Evolutionary conservation across 2,329 filamentous ascomycete species (phyloP).

Genomic region (Aspergillus awamori): DNA sequence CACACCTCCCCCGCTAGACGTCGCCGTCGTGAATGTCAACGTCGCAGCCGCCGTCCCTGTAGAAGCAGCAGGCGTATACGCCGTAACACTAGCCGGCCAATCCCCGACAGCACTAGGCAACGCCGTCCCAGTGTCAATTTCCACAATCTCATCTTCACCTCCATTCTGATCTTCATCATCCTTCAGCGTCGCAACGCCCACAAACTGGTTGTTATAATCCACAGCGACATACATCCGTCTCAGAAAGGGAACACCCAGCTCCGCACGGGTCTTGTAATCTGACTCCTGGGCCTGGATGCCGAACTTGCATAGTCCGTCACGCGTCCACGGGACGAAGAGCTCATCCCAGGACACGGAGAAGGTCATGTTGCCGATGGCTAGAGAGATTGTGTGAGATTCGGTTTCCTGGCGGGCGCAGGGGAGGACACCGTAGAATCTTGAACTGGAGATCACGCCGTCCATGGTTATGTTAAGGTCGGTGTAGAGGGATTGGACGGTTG

Average conservation of each 20-base stretch:
- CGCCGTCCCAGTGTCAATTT: conserved; percentile 9
- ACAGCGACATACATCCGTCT: conserved; percentile 8
- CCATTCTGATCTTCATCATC: background rate
- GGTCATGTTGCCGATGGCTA: conserved; percentile 1
- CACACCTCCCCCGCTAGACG: conserved; percentile 6
- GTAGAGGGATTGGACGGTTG: conserved; percentile 7
- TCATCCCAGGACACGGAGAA: conserved; percentile 9
- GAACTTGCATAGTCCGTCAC: background rate
- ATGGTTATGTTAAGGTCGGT: conserved; percentile 7
- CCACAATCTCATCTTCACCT: background rate
- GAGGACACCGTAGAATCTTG: background rate
- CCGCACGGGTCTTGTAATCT: background rate
- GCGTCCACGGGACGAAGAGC: background rate
- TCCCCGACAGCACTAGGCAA: conserved; percentile 9
- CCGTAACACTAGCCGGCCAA: conserved; percentile 6
- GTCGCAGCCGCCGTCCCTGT: background rate
- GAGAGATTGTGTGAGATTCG: conserved; percentile 9
- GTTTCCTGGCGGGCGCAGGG: conserved; percentile 2
- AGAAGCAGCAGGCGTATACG: conserved; percentile 10
- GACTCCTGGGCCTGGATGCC: background rate
- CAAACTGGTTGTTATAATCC: conserved; percentile 10
- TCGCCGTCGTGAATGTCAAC: background rate
- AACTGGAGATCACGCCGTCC: background rate
- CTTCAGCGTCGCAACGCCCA: conserved; percentile 2
- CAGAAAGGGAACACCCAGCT: background rate